Evolutionary conservation across 768 basidiomycete species (phyloP), one percentile per base, ranked within the genome.

Genomic region (Podaxis sp.): DNA sequence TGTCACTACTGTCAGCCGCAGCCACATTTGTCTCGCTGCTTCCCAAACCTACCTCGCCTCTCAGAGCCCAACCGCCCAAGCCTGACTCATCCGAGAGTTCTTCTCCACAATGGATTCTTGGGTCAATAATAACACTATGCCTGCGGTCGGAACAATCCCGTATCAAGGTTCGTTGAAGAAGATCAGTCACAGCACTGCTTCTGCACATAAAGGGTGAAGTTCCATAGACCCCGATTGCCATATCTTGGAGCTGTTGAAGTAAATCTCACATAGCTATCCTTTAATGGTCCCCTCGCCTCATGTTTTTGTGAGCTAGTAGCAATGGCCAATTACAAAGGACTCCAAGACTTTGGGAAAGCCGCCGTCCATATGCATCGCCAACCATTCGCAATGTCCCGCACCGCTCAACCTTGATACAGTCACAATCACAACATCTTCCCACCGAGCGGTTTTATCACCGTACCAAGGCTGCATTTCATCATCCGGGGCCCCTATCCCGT

Each of bases 111-210:
- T 59, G 57, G 57, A 46, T 52, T 49, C 57, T 36, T 61, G 54
- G 54, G 53, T 48, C 65, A 59, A 56, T 56, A 57, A 57, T 63
- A 63, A 57, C 61, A 51, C 53, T 51, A 56, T 39, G 55, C 55
- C 38, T 63, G 54, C 36, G 19, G 57, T 53, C 61, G 61, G 61
- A 56, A 52, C 46, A 53, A 63, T 36, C 42, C 49, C 49, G 44
- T 46, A 63, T 63, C 65, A 59, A 57, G 53, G 46, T 49, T 56
- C 36, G 33, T 26, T 36, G 19, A 33, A 66, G 65, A 66, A 66
- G 61, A 63, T 66, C 65, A 66, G 60, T 66, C 60, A 65, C 59
- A 57, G 30, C 39, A n/a, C 48, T 33, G 57, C 61, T 63, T 57
- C 65, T 57, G 40, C 61, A 44, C 65, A 46, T 39, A 59, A 62